Evolutionary conservation across 768 basidiomycete genomes (phyloP), one percentile per base, ranked within the genome.

Genomic region (Boletales sp.): DNA sequence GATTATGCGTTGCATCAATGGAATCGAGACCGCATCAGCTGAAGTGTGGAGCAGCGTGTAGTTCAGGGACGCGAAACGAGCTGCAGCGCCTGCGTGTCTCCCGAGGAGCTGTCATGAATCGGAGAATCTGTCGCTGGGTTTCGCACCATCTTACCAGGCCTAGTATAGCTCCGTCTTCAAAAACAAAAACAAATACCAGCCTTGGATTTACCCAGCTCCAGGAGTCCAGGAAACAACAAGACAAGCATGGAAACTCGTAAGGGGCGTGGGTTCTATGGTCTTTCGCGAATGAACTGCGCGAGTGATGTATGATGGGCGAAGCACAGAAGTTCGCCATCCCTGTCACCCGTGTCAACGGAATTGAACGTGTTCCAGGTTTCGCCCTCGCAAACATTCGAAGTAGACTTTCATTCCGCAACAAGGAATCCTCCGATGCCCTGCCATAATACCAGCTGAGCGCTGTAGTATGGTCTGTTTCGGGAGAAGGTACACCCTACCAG

Each of bases 91-190:
- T 42, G 42, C 35, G 56, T 49, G 31, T 42, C 35, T 43, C 29
- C 37, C 47, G 34, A 18, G 32, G 43, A 27, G 24, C 36, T 51
- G 57, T 48, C 41, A 37, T 34, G 52, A 52, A 42, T 59, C 57
- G 57, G 52, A 58, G 57, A 54, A 58, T 50, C 21, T 47, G 57
- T 59, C 52, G 53, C 53, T 59, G 58, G 53, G 53, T 56, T 60
- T 60, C 47, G 40, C 41, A 48, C 30, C 40, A 30, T 18, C 32
- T 40, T 32, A 34, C 43, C 27, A 31, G 19, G 17, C 34, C 38
- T 27, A 27, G 24, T 27, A 27, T 15, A 34, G 11, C 34, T 34
- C 34, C 38, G 32, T 35, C 45, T 32, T 14, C 32, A 45, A 59
- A 55, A 59, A 59, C 58, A 59, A 48, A 55, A 59, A 50, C 58